Evolutionary conservation across 495 filamentous ascomycete species (phyloP).

Genomic region (Tuber magnatum): DNA sequence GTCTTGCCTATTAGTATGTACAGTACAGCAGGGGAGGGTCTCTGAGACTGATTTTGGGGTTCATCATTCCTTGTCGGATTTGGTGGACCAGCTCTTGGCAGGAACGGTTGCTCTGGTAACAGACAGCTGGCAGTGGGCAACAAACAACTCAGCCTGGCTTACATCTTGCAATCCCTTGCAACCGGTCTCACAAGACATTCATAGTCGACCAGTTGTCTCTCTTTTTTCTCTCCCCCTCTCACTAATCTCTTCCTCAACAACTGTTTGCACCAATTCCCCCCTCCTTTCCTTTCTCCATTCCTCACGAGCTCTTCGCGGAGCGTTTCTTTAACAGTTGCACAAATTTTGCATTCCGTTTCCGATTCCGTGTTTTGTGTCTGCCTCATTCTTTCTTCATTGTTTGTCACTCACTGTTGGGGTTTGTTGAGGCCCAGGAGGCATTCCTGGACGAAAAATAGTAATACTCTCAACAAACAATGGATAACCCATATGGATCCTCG

Average conservation of each 20-base stretch:
- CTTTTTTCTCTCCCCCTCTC: background rate
- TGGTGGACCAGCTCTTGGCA: background rate
- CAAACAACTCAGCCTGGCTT: conserved; percentile 22
- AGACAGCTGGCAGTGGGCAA: conserved; percentile 8
- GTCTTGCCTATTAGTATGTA: background rate
- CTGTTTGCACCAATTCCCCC: background rate
- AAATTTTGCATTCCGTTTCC: conserved; percentile 4
- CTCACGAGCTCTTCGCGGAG: conserved; percentile 4
- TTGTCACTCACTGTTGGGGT: conserved; percentile 6
- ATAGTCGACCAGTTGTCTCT: conserved; percentile 23
- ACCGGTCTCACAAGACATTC: conserved; percentile 1
- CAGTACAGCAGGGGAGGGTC: background rate
- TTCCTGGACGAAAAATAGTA: background rate
- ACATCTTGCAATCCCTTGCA: background rate
- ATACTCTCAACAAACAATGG: conserved; percentile 22
- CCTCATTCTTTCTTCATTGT: conserved; percentile 4
- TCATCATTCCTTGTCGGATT: background rate
- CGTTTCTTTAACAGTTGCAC: conserved; percentile 15
- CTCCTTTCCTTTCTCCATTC: conserved; percentile 4
- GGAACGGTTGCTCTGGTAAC: conserved; percentile 18
- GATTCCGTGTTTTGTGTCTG: background rate
- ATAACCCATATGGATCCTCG: conserved; percentile 28
- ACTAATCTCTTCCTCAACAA: background rate
- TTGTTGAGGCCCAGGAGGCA: background rate
- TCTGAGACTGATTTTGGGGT: background rate